Percentiles rank a stretch among this genome's conserved stretches.
Evolutionary conservation across 768 basidiomycete species (phyloP).

Genomic region (Trametes punicea): DNA sequence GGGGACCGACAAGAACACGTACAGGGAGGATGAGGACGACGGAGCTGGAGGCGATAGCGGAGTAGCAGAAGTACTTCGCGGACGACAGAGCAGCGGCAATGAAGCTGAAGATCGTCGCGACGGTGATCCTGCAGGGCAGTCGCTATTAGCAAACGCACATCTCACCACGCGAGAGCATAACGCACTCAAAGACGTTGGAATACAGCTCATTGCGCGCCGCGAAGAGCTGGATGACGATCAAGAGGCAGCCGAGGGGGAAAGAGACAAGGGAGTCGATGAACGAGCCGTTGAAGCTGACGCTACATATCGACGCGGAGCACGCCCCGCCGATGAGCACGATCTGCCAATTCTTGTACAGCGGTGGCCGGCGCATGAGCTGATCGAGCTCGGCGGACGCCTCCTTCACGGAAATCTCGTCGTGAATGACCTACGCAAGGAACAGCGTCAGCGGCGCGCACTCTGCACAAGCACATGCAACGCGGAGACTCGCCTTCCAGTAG

Average conservation of each 20-base stretch:
- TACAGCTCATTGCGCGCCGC: constrained; percentile 76
- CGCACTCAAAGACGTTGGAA: constrained; percentile 73
- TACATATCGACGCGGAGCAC: constrained; percentile 74
- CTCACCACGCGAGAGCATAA: neutral
- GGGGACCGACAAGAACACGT: constrained; percentile 20
- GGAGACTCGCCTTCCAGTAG: constrained; percentile 62
- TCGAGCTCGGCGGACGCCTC: constrained; percentile 72
- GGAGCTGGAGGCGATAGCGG: constrained; percentile 72
- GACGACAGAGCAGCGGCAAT: constrained; percentile 59
- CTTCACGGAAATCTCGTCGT: constrained; percentile 73
- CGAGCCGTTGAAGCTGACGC: constrained; percentile 67
- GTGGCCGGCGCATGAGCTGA: constrained; percentile 62
- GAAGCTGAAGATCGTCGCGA: constrained; percentile 79
- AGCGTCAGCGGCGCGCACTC: neutral
- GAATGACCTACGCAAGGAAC: constrained; percentile 59
- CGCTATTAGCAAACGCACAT: neutral
- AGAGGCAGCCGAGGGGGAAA: constrained; percentile 72
- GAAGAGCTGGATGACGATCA: constrained; percentile 70
- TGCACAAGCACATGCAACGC: neutral
- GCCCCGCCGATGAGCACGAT: constrained; percentile 70
- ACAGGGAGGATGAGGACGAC: constrained; percentile 81
- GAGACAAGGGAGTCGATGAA: constrained; percentile 74
- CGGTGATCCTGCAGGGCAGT: constrained; percentile 54
- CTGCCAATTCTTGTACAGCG: constrained; percentile 59
- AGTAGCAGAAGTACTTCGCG: constrained; percentile 72